Evolutionary conservation across 306 rosid species (phyloP), one percentile per base, ranked within the genome.

Genomic region (Ammopiptanthus mongolicus): DNA sequence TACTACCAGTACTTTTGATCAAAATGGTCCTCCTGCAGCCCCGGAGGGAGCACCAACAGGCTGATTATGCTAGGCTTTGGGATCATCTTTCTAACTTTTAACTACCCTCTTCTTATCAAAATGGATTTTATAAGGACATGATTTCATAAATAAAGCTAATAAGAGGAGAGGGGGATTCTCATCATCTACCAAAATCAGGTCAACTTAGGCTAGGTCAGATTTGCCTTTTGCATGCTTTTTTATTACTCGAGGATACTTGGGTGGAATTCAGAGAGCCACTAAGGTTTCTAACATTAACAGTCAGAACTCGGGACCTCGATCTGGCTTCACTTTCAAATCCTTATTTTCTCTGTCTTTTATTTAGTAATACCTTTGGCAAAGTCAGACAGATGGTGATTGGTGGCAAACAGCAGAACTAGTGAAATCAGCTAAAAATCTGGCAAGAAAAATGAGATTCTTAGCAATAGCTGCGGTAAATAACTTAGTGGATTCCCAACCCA

Each of bases 401-500:
- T 65, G 78, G 81, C 66, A 55, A 69, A 69, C 76, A 74, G 61
- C 41, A 51, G 62, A 78, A 78, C 48, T 29, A 14, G 42, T 58
- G 31, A 44, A 53, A 71, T 25, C 70, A 21, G 53, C 82, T 21
- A 41, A 59, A 72, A 75, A 65, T 71, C 44, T 12, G 65, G 57
- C 36, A 18, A 37, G 58, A 66, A 80, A 71, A 75, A 67, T 34
- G 69, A 73, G 71, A 78, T 60, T 76, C 82, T 42, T 52, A 25
- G 53, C 65, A 58, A 59, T 65, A 44, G 69, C 41, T 65, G 82
- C 75, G n/a, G n/a, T n/a, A 52, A 72, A 65, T 53, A 71, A 53
- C 74, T 51, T 67, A 52, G 87, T 71, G 82, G 84, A 84, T 84
- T 80, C 84, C 80, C 51, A 47, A 47, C 46, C 75, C 44, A 60